Evolutionary conservation across 805 yeast species (phyloP).

Genomic region (Suhomyces sp.): DNA sequence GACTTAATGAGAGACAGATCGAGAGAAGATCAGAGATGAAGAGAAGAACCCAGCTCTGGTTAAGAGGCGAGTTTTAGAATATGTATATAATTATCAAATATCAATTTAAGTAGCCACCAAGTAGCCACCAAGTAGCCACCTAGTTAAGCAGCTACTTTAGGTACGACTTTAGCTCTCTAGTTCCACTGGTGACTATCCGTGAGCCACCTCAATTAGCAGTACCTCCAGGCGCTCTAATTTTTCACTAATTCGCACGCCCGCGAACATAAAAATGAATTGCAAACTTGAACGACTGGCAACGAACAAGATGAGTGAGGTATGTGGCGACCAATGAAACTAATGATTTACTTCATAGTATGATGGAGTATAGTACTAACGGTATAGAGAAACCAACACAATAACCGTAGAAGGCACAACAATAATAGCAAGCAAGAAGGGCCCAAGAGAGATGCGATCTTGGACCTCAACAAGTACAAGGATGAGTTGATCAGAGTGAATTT

Average conservation of each 20-base stretch:
- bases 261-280: not conserved
- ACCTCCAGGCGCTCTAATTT: too few species aligned
- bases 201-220: too few species aligned
- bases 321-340: too few species aligned
- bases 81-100: conserved; percentile 5
- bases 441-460: conserved; percentile 84
- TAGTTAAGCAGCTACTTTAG: too few species aligned
- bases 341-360: too few species aligned
- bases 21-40: conserved; percentile 50
- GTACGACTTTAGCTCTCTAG: too few species aligned
- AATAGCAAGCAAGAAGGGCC: conserved; percentile 59
- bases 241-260: not conserved
- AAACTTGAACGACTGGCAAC: not conserved
- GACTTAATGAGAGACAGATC: conserved; percentile 45
- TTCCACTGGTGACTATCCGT: too few species aligned
- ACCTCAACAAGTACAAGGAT: conserved; percentile 74
- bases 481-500: conserved; percentile 72
- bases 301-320: not conserved
- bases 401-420: conserved; percentile 20
- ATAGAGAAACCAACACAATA: conserved; percentile 9
- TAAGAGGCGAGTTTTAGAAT: conserved; percentile 48
- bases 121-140: not conserved
- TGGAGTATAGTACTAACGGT: not conserved
- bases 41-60: conserved; percentile 63
- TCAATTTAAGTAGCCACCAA: not conserved